phyloP scores from a whole-genome alignment of 179 eudicot species.

The Sideroxylon spinosum region DNA sequence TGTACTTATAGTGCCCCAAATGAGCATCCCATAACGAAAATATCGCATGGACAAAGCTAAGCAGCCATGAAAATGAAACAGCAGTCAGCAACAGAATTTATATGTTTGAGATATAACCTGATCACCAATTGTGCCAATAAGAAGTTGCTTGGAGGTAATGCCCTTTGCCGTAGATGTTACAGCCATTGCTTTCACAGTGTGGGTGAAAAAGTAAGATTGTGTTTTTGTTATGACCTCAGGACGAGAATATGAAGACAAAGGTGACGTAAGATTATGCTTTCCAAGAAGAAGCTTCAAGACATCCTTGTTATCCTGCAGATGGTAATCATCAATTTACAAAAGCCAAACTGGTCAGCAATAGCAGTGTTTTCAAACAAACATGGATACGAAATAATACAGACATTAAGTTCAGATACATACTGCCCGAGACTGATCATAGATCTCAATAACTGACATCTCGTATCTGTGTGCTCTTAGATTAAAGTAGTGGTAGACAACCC shows the following conservation, averaged over 20 bases:
- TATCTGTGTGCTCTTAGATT: conserved; percentile 94
- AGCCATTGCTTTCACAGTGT: conserved; percentile 77
- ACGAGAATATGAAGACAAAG: conserved; percentile 90
- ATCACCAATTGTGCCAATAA: conserved; percentile 94
- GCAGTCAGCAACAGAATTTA: not conserved
- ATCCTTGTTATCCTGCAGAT: conserved; percentile 86
- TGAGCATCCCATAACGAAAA: too few species aligned
- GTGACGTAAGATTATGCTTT: conserved; percentile 94
- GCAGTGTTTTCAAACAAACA: not conserved
- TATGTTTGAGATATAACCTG: conserved; percentile 53
- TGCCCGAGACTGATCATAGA: conserved; percentile 96
- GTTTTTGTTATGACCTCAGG: conserved; percentile 85
- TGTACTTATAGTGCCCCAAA: too few species aligned
- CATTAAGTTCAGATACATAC: conserved; percentile 31
- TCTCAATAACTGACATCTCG: conserved; percentile 99
- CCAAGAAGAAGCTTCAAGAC: conserved; percentile 86
- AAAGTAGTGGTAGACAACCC: conserved; percentile 99
- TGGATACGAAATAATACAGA: conserved; percentile 8
- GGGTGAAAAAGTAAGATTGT: conserved; percentile 92
- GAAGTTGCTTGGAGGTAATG: conserved; percentile 91
- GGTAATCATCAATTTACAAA: conserved; percentile 11
- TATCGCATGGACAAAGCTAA: conserved; percentile 1
- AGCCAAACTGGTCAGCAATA: not conserved
- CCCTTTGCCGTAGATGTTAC: conserved; percentile 95
- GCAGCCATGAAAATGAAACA: not conserved